These are phyloP conservation scores for Phytopythium oedochilum DNA, from an alignment of 352 stramenopile species.

Conservation along the genomic window DNA sequence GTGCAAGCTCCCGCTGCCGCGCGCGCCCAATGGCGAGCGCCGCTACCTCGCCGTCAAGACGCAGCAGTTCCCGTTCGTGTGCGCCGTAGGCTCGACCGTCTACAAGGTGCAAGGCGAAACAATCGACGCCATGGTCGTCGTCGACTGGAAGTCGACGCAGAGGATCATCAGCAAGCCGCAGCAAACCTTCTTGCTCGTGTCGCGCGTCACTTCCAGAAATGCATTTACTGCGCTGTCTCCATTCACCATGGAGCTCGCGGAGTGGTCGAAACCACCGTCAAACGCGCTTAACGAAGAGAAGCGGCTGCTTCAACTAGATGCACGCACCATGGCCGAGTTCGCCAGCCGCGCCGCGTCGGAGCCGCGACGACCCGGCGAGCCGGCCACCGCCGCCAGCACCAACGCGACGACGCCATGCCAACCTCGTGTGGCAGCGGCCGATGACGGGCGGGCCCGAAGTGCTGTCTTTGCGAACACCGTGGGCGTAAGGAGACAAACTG, in stretches of 20 bases:
- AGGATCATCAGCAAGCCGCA: slow-evolving; percentile 7
- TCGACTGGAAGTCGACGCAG: slow-evolving; percentile 12
- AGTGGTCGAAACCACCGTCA: slow-evolving; percentile 9
- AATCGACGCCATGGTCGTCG: slow-evolving; percentile 8
- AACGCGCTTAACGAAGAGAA: slow-evolving; percentile 11
- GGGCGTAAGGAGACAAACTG: no score
- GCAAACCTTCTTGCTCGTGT: slow-evolving; percentile 18
- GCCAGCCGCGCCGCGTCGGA: no score
- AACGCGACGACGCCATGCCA: no score
- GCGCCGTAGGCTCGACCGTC: slow-evolving; percentile 14
- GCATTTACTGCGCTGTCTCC: slow-evolving; percentile 5
- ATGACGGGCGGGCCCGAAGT: no score
- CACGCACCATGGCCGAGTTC: no score
- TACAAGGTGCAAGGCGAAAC: slow-evolving; percentile 23
- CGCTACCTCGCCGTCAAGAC: slow-evolving; percentile 6
- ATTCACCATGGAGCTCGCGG: slow-evolving; percentile 6
- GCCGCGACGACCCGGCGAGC: no score
- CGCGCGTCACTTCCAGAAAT: slow-evolving; percentile 8
- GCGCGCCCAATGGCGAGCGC: neutral
- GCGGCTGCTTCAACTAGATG: neutral
- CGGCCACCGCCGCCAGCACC: no score
- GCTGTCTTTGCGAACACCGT: no score
- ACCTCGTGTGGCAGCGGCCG: no score
- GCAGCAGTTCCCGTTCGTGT: slow-evolving; percentile 20
- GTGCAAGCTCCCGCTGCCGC: neutral